phyloP scores from a whole-genome alignment of 495 filamentous ascomycete genomes.

The Penicillium coffeae region DNA sequence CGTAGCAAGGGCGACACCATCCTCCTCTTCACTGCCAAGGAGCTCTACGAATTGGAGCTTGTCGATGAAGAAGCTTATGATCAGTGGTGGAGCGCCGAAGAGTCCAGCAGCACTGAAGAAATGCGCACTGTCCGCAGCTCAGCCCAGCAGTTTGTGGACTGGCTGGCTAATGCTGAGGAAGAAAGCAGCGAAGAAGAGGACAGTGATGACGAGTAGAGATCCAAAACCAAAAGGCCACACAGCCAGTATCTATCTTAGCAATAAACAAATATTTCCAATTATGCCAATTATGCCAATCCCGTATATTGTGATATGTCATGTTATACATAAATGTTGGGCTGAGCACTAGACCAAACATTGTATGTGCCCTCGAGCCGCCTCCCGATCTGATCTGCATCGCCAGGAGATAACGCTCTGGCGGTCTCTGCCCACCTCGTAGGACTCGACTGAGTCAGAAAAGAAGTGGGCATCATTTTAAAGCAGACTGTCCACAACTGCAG shows the following conservation, averaged over 20 bases:
- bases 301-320: too few relatives aligned
- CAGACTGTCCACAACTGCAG: too few relatives aligned
- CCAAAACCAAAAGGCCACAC: neutral
- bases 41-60: constrained; percentile 78
- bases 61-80: constrained; percentile 85
- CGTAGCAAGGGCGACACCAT: constrained; percentile 59
- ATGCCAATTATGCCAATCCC: neutral
- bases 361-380: too few relatives aligned
- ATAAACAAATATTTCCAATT: neutral
- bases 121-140: constrained; percentile 68
- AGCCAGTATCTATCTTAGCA: neutral
- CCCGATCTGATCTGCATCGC: too few relatives aligned
- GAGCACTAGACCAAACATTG: too few relatives aligned
- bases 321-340: too few relatives aligned
- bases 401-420: too few relatives aligned
- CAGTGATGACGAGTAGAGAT: constrained; percentile 13
- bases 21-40: constrained; percentile 70
- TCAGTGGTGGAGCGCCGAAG: constrained; percentile 79
- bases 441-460: too few relatives aligned
- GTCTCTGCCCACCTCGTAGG: too few relatives aligned
- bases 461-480: too few relatives aligned
- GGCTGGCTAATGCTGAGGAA: constrained; percentile 77
- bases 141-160: constrained; percentile 77
- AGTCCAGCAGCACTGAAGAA: constrained; percentile 57
- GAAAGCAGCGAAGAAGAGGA: constrained; percentile 68